Evolutionary conservation across 805 yeast genomes (phyloP), one percentile per base, ranked within the genome.

Genomic region (Deakozyma indianensis): DNA sequence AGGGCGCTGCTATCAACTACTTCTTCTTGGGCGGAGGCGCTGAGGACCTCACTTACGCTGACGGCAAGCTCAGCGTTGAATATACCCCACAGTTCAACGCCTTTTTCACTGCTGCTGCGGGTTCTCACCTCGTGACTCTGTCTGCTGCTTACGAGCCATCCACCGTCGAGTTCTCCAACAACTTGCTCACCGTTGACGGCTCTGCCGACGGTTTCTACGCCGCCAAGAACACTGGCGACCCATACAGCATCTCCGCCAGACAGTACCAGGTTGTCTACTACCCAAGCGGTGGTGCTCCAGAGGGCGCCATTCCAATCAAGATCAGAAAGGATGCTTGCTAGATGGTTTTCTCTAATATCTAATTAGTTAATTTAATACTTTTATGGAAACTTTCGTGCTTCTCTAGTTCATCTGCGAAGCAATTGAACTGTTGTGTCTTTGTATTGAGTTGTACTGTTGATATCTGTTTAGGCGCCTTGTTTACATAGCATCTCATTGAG

Each of bases 1-100:
- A 65, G 53, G 74, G 74, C 52, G 74, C 74, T 44, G 74, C 66
- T 45, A 54, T 67, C 47, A 57, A 62, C 58, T 70, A 68, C 56
- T 51, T 65, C 28, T 62, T 65, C 57, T 48, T 64, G 41, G 60
- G 60, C 20, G 32, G 46, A 16, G 47, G 45, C 22, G 54, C 61
- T 32, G 52, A 49, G 23, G 48, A 48, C 41, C 64, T 59, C 51
- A 56, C 22, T 44, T 47, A 29, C 41, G 40, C 38, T 42, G 46
- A 45, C 41, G 44, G 45, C 24, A 41, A 44, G 44, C n/a, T 42
- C 41, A 22, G 44, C 32, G 20, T 41, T 40, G 35, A 16, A 16
- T 15, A 42, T 18, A 32, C 38, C 18, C 18, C 38, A 5, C 11
- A 32, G 18, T 32, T 32, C 38, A 5, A 14, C 20, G 38, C 38